These are phyloP conservation scores for Pulveroboletus sp. DNA, from an alignment of 768 basidiomycete genomes.

Conservation along the genomic window DNA sequence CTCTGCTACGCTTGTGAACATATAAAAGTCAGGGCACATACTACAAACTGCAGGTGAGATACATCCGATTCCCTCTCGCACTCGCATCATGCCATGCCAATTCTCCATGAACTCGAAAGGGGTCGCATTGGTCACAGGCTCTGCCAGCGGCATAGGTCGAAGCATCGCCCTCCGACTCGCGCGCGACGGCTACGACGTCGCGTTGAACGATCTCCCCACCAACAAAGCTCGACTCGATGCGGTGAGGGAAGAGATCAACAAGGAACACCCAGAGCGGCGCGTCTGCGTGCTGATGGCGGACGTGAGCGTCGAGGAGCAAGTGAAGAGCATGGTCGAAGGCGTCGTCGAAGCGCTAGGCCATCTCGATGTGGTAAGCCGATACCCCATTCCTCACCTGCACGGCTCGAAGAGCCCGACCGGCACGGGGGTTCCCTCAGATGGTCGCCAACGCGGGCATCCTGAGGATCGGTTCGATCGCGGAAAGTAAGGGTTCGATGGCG, in stretches of 20 bases:
- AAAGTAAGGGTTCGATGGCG: constrained; percentile 1
- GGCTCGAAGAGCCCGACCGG: constrained; percentile 9
- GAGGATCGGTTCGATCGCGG: constrained; percentile 5
- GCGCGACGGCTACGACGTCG: constrained; percentile 34
- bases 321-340: constrained; percentile 29
- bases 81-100: constrained; percentile 7
- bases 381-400: not conserved
- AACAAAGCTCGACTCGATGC: constrained; percentile 18
- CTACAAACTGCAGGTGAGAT: too few relatives aligned
- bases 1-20: too few relatives aligned
- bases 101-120: constrained; percentile 19
- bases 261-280: constrained; percentile 4
- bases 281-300: constrained; percentile 19
- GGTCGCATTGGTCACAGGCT: constrained; percentile 31
- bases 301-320: constrained; percentile 28
- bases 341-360: constrained; percentile 24
- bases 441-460: constrained; percentile 18
- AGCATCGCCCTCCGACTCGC: constrained; percentile 35
- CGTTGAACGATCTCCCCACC: constrained; percentile 31
- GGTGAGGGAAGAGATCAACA: constrained; percentile 12
- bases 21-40: too few relatives aligned
- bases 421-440: constrained; percentile 9
- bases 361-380: constrained; percentile 33
- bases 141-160: constrained; percentile 33
- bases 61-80: not conserved